Percentiles rank a stretch among this genome's conserved stretches.
These are phyloP conservation scores for Fomitopsis schrenkii DNA, from an alignment of 1,284 basidiomycete genomes.

Conservation along the genomic window DNA sequence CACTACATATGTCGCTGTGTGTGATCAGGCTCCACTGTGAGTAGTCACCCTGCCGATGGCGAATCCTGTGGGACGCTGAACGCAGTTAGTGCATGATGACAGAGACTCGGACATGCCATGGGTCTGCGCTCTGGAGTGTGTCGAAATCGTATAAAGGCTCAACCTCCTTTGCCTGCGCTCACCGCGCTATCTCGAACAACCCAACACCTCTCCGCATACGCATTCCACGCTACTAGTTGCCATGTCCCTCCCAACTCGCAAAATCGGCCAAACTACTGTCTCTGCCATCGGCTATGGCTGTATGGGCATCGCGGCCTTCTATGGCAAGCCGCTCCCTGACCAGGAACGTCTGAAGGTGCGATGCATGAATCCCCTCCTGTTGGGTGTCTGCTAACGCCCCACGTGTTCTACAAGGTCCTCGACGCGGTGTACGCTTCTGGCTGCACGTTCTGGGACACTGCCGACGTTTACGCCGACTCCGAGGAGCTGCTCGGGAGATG, in stretches of 20 bases:
- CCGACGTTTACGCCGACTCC: slow-evolving; percentile 5
- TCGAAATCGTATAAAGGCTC: too few species aligned
- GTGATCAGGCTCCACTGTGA: neutral
- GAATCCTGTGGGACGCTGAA: too few species aligned
- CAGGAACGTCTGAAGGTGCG: slow-evolving; percentile 1
- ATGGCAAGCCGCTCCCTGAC: slow-evolving; percentile 25
- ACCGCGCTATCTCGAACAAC: neutral
- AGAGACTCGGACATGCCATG: neutral
- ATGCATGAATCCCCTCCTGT: too few species aligned
- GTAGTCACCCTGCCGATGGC: neutral
- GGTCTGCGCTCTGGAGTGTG: neutral
- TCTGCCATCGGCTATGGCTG: slow-evolving; percentile 26
- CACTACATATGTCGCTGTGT: too few species aligned
- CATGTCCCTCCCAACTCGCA: slow-evolving; percentile 16
- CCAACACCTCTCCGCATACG: neutral
- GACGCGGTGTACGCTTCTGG: neutral
- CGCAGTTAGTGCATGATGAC: neutral
- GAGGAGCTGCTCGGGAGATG: slow-evolving; percentile 30
- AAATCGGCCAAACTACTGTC: slow-evolving; percentile 14
- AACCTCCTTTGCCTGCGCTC: neutral
- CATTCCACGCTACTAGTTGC: neutral
- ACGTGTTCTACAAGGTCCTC: neutral
- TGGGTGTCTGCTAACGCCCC: neutral
- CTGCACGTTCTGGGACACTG: neutral
- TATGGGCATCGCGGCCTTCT: slow-evolving; percentile 24